Evolutionary conservation across 108 stramenopile species (phyloP), one percentile per base, ranked within the genome.

Genomic region (Epithemia pelagica): DNA sequence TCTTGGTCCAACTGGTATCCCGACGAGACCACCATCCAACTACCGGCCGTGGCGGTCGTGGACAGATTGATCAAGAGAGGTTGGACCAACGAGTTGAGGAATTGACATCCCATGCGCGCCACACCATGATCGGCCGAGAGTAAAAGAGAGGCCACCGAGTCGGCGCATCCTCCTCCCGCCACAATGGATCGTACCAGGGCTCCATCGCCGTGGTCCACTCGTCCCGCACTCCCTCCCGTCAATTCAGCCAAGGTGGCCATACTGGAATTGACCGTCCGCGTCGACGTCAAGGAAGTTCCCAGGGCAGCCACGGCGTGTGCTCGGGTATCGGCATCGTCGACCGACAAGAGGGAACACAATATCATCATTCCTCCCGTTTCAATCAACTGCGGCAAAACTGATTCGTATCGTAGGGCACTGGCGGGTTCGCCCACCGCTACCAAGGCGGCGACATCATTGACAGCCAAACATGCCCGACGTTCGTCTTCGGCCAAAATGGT

Each of bases 281-380:
- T 88, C 10, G 86, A 75, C 51, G 75, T 54, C 15, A 92, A 56
- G 30, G 70, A 78, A 0, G 84, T 81, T 23, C 83, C 79, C 30
- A 89, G 69, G 1, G 88, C 86, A 24, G 82, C 85, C 0, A 80
- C 79, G 30, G 91, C 86, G 69, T 92, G 91, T 0, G 84, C 77
- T 28, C 91, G 73, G 2, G 88, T 89, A 54, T 92, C 91, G 15
- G 84, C 70, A 73, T 92, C 91, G 24, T 92, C 88, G 2, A 83
- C 72, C 3, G 71, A 73, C 37, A 89, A 66, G 2, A 89, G 76
- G 54, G 82, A 86, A 51, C 83, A 85, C 62, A 92, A 69, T 54
- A 92, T 89, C 86, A 87, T 84, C 27, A 88, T 66, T 27, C 91
- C 91, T 7, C 91, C 88, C 0, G 84, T 81, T 0, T 74, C 74